Conservation (phyloP, 805 yeast genomes). For the Babjeviella inositovora region DNA sequence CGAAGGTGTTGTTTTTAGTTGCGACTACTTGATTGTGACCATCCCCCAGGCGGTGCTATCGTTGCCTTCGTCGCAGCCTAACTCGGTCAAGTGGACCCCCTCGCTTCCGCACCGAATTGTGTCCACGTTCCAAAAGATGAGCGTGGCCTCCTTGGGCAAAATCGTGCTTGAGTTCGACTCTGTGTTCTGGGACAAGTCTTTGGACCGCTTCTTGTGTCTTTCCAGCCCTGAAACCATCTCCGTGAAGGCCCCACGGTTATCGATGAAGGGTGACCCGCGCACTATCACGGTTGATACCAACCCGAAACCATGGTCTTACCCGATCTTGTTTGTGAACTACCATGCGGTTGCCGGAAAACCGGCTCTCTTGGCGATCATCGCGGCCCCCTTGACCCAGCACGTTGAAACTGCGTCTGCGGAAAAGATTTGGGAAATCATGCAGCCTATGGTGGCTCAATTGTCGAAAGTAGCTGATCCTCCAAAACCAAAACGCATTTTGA, state of each 20-base stretch:
- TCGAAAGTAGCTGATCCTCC: slow-evolving; percentile 7
- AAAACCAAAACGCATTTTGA: slow-evolving; percentile 8
- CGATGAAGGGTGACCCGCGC: too few species aligned
- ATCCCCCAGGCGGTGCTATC: slow-evolving; percentile 32
- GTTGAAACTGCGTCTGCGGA: slow-evolving; percentile 19
- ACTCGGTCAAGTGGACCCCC: too few species aligned
- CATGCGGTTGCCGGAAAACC: slow-evolving; percentile 13
- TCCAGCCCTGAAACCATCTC: slow-evolving; percentile 14
- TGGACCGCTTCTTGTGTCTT: slow-evolving; percentile 11
- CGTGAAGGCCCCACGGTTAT: too few species aligned
- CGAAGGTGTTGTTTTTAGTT: slow-evolving; percentile 6
- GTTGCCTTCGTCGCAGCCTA: slow-evolving; percentile 9
- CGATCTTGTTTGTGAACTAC: slow-evolving; percentile 12
- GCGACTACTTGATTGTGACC: slow-evolving; percentile 27
- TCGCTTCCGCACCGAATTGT: slow-evolving; percentile 17
- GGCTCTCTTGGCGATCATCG: slow-evolving; percentile 25
- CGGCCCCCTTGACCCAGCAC: slow-evolving; percentile 30
- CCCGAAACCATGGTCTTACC: slow-evolving; percentile 10
- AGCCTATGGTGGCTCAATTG: slow-evolving; percentile 18
- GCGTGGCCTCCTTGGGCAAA: slow-evolving; percentile 27
- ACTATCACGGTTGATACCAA: too few species aligned
- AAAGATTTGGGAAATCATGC: slow-evolving; percentile 26
- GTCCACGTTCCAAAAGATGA: slow-evolving; percentile 10
- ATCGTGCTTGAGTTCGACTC: slow-evolving; percentile 26
- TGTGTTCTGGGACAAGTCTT: slow-evolving; percentile 25